phyloP scores from a whole-genome alignment of 257 asterid species.

The Sherardia arvensis region DNA sequence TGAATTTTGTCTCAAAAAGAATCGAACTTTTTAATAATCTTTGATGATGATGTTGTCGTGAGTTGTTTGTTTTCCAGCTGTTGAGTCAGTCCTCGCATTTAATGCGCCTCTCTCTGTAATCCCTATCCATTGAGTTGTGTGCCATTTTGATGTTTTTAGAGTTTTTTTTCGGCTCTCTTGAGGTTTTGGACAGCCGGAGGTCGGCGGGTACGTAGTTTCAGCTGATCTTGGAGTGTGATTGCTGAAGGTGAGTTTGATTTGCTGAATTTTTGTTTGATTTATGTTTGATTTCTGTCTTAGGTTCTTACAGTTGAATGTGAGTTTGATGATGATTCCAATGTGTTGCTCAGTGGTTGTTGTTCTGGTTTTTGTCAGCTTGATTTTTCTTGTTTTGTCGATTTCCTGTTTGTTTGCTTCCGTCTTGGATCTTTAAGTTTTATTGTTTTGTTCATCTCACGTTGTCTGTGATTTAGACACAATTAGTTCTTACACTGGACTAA shows the following conservation, averaged over 20 bases:
- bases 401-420: not conserved
- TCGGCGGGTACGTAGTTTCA: not conserved
- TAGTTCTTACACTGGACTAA: not conserved
- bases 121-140: not conserved
- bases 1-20: constrained; percentile 36
- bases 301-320: not conserved
- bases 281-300: not conserved
- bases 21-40: constrained; percentile 9
- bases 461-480: not conserved
- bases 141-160: not conserved
- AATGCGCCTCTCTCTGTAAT: not conserved
- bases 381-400: not conserved
- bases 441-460: not conserved
- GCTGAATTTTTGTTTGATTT: constrained; percentile 1
- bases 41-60: not conserved
- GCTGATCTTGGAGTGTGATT: not conserved
- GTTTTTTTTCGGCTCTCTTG: not conserved
- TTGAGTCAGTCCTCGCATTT: constrained; percentile 1
- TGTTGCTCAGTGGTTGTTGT: not conserved
- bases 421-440: not conserved
- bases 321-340: not conserved
- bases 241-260: constrained; percentile 1
- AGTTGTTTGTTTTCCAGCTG: constrained; percentile 3
- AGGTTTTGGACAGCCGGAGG: not conserved
- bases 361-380: not conserved